Evolutionary conservation across 306 rosid genomes (phyloP), one percentile per base, ranked within the genome.

Genomic region (Hippophae gyantsensis): DNA sequence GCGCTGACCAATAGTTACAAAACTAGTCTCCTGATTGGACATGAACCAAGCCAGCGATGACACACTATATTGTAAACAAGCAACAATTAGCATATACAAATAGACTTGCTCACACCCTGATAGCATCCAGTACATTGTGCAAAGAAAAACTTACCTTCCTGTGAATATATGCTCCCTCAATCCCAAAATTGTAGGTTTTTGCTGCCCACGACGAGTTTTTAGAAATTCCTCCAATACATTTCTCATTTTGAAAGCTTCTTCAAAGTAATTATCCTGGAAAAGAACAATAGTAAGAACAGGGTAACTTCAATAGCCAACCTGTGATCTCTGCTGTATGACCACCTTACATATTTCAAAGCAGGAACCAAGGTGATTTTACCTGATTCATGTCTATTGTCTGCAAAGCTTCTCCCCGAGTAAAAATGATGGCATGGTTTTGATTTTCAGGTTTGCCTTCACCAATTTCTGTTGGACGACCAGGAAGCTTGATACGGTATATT

Each of bases 331-430:
- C 55, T 41, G 27, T 6, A 11, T 23, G 48, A 61, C 54, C 9
- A 48, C 54, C 47, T 40, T 64, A 46, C 27, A 57, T 57, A 56
- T 32, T 32, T 32, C 42, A 71, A 62, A 48, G 47, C 64, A 47
- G 54, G 63, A 51, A 18, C 42, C 64, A 56, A 60, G 47, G 57
- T 42, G 59, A 65, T 57, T 18, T 18, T 72, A 85, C 98, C 86
- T 92, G 98, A 81, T 92, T 92, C 98, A 92, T 87, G 83, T 92
- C 96, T 74, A 92, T 92, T 46, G 96, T 87, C 76, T 92, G 98
- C 64, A 92, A 70, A 59, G 96, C 98, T 78, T 92, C 96, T 42
- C 98, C 98, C 43, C 98, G 95, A 48, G 98, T 87, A 76, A 92
- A 92, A 73, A 92, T 60, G 72, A 92, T 85, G 67, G 98, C 98